A percentile compares a stretch with the other conserved stretches of the same genome.
phyloP scores from a whole-genome alignment of 805 yeast species.

The Saccharomycopsis schoenii region DNA sequence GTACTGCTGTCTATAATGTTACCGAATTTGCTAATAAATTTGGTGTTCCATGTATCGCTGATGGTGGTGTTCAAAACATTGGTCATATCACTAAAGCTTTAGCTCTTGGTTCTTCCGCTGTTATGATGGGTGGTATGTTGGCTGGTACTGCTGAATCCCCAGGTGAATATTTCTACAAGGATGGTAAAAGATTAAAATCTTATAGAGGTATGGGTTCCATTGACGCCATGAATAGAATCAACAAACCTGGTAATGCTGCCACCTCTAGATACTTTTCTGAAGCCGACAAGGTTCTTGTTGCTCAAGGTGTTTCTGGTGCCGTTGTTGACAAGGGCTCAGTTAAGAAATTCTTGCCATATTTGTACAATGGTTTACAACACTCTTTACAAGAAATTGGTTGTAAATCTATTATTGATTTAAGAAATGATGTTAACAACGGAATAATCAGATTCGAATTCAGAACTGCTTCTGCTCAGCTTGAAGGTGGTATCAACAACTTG shows the following conservation, averaged over 20 bases:
- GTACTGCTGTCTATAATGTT: constrained; percentile 94
- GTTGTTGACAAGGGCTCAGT: constrained; percentile 96
- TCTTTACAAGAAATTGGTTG: constrained; percentile 98
- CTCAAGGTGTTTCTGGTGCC: constrained; percentile 97
- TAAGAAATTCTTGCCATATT: constrained; percentile 86
- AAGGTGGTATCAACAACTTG: constrained; percentile 96
- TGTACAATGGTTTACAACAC: constrained; percentile 93
- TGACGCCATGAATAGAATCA: constrained; percentile 94
- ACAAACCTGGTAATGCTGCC: constrained; percentile 86
- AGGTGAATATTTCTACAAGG: constrained; percentile 95
- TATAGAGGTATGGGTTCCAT: constrained; percentile 99
- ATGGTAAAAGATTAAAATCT: constrained; percentile 92
- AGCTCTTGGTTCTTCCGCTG: constrained; percentile 93
- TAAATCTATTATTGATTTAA: constrained; percentile 51
- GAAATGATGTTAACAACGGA: constrained; percentile 53
- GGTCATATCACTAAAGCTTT: constrained; percentile 97
- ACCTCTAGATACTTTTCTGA: constrained; percentile 98
- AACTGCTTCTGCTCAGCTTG: constrained; percentile 97
- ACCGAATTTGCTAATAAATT: constrained; percentile 88
- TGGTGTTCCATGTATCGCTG: constrained; percentile 98
- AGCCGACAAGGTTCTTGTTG: constrained; percentile 89
- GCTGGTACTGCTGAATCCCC: constrained; percentile 99
- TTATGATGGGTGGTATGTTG: constrained; percentile 99
- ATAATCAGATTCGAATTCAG: constrained; percentile 89
- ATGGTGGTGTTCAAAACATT: constrained; percentile 98